Conservation (phyloP, 2,329 filamentous ascomycete genomes). For the Pyricularia pennisetigena region DNA sequence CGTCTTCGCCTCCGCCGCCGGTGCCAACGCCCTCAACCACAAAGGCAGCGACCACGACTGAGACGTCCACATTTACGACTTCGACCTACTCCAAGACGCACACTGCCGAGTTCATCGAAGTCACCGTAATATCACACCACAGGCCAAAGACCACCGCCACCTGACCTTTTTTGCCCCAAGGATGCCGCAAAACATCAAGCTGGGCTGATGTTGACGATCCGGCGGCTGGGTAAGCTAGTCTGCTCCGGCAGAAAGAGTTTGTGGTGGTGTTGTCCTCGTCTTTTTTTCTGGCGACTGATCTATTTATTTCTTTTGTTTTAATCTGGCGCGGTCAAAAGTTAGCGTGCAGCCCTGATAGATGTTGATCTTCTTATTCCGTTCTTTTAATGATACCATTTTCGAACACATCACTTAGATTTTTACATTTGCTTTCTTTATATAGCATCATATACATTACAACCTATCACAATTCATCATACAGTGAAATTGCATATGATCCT, state of each 20-base stretch:
- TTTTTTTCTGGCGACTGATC: no score
- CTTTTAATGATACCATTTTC: neutral
- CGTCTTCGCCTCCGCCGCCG: neutral
- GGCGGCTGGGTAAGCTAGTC: neutral
- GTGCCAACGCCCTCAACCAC: slow-evolving; percentile 5
- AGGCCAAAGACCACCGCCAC: neutral
- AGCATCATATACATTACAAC: neutral
- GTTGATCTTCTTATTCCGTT: neutral
- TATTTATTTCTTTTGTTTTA: neutral
- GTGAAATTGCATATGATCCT: neutral
- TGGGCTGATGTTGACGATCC: neutral
- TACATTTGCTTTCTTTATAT: neutral
- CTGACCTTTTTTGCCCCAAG: neutral
- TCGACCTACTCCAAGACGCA: neutral
- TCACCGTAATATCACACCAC: neutral
- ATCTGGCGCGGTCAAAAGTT: neutral
- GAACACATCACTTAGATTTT: neutral
- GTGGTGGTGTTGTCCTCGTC: neutral
- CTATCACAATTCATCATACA: neutral
- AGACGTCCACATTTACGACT: neutral
- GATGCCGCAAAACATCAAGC: neutral
- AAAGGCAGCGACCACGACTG: neutral
- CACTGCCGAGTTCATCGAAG: neutral
- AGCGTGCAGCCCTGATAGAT: neutral
- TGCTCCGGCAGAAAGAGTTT: neutral